Evolutionary conservation across 305 asterid genomes (phyloP).

Genomic region (Solanum hybrid): DNA sequence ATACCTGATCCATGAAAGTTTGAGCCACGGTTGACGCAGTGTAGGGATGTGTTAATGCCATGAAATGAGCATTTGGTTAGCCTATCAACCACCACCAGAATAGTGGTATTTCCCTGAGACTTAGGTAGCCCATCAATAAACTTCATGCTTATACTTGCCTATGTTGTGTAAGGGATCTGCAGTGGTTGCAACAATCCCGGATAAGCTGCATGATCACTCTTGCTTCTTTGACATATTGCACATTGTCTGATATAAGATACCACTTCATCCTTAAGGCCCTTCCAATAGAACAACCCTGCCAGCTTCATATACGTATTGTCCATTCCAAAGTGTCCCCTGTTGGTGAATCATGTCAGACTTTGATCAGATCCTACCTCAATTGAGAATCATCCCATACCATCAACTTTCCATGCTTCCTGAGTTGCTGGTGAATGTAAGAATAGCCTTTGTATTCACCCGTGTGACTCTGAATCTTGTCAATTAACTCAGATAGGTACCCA

Average conservation of each 20-base stretch:
- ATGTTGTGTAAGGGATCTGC: neutral
- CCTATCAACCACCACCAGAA: neutral
- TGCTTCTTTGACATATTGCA: neutral
- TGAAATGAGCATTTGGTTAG: neutral
- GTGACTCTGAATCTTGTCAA: neutral
- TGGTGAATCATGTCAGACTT: neutral
- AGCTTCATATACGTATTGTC: neutral
- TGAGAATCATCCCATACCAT: neutral
- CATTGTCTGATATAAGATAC: neutral
- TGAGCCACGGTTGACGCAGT: neutral
- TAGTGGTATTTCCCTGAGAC: neutral
- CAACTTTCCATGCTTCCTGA: neutral
- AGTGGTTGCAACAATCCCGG: neutral
- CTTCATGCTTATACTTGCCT: neutral
- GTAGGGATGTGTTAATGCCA: neutral
- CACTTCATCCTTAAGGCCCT: neutral
- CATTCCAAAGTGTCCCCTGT: neutral
- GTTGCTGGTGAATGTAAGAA: neutral
- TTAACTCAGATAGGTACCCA: neutral
- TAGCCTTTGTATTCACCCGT: neutral
- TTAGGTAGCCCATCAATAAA: neutral
- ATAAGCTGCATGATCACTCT: neutral
- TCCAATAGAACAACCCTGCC: neutral
- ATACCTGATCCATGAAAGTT: no score
- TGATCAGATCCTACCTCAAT: neutral